Evolutionary conservation across 768 basidiomycete species (phyloP), one percentile per base, ranked within the genome.

Genomic region (Kwoniella heveanensis): DNA sequence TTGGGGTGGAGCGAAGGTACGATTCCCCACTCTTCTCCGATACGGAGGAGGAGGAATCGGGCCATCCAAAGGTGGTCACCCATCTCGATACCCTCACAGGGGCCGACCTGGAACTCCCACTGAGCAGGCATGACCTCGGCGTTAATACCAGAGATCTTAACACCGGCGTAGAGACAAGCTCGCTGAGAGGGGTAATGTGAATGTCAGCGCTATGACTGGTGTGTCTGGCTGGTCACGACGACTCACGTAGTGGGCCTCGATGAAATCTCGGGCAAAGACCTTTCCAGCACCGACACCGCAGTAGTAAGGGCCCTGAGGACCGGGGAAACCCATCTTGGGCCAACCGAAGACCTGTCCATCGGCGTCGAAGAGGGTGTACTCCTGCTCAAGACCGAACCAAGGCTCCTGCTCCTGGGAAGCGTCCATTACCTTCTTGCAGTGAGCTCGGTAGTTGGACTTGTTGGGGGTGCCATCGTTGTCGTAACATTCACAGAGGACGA

Each of bases 61-160:
- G 96, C 92, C 87, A 98, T 92, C 92, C 93, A 96, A 73, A 99
- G 88, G 83, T 99, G 95, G 81, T 99, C 96, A 72, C 96, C 96
- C 92, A 98, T 95, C 64, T 89, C 85, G 81, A 98, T 97, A 58
- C 96, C 96, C 80, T 91, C 90, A 76, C 95, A 98, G 29, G 96
- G 96, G 57, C 96, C 95, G 72, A 99, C 92, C 82, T 99, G 96
- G 90, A 95, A 99, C 83, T 99, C 96, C 96, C 96, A 99, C 81
- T 99, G 96, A 60, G 94, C 88, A 17, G 96, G 95, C 95, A 98
- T 98, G 66, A 98, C 95, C 83, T 98, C 96, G 65, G 95, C 95
- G 81, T 98, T 99, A 84, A 99, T 97, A 79, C 96, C 96, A 70
- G 91, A 92, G 83, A 98, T 98, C 84, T 92, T 93, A 83, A 99